Percentiles rank a stretch among this genome's conserved stretches.
These are phyloP conservation scores for Cadophora gregata DNA, from an alignment of 2,329 filamentous ascomycete species.

Conservation along the genomic window DNA sequence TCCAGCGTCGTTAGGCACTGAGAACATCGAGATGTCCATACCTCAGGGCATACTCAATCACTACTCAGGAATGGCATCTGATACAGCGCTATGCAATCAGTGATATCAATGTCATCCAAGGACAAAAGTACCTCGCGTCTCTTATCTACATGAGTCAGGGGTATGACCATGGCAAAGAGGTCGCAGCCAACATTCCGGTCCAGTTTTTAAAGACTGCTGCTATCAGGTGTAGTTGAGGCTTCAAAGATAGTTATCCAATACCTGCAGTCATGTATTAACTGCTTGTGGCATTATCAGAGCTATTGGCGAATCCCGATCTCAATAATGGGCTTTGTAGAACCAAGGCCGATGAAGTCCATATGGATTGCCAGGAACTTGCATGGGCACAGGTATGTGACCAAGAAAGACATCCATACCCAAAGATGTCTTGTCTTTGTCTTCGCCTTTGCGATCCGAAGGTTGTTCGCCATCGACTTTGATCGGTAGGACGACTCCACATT, in stretches of 20 bases:
- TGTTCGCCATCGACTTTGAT: slow-evolving; percentile 6
- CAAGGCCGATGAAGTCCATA: slow-evolving; percentile 42
- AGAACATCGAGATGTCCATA: not conserved
- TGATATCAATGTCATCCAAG: not conserved
- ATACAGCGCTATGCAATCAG: not conserved
- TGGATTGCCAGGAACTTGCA: slow-evolving; percentile 61
- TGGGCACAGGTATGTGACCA: slow-evolving; percentile 65
- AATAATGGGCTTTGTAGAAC: slow-evolving; percentile 35
- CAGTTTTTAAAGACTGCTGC: not conserved
- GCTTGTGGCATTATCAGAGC: not conserved
- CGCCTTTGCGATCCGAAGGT: slow-evolving; percentile 10
- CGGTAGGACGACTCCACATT: slow-evolving; percentile 85
- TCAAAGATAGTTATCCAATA: not conserved
- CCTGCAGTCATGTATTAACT: not conserved
- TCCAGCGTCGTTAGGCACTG: not conserved
- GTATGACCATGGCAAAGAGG: not conserved
- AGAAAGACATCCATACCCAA: slow-evolving; percentile 54
- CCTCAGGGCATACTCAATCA: not conserved
- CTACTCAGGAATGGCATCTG: not conserved
- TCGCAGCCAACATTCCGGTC: not conserved
- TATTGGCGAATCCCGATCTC: not conserved
- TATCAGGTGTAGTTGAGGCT: not conserved
- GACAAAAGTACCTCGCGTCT: not conserved
- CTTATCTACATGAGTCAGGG: slow-evolving; percentile 15
- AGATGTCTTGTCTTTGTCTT: slow-evolving; percentile 16